phyloP scores from a whole-genome alignment of 345 rosid genomes.

The Pistacia atlantica region DNA sequence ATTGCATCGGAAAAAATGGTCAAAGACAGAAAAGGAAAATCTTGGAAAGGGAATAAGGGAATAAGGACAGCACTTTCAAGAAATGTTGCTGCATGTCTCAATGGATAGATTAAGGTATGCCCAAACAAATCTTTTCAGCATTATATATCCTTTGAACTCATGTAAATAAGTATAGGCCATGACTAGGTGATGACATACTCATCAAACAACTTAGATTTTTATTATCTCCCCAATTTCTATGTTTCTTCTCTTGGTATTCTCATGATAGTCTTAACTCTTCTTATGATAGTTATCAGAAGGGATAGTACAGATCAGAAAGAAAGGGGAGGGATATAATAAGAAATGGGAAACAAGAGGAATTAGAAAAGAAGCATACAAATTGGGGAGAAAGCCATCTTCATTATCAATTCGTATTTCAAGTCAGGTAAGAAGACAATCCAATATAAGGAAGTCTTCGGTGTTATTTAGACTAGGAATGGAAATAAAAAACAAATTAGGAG shows the following conservation, averaged over 20 bases:
- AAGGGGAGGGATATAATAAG: too few relatives aligned
- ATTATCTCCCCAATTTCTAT: too few relatives aligned
- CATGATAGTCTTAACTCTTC: too few relatives aligned
- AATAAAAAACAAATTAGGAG: not conserved
- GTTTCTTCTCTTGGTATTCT: too few relatives aligned
- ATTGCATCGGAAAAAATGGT: slow-evolving; percentile 20
- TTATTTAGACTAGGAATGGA: not conserved
- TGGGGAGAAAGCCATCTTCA: too few relatives aligned
- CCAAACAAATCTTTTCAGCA: not conserved
- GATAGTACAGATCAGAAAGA: too few relatives aligned
- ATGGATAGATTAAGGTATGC: slow-evolving; percentile 62
- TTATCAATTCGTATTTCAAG: too few relatives aligned
- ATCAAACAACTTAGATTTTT: not conserved
- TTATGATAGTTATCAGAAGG: too few relatives aligned
- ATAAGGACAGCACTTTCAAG: slow-evolving; percentile 83
- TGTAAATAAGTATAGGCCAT: not conserved
- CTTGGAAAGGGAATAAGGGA: slow-evolving; percentile 72
- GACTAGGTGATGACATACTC: not conserved
- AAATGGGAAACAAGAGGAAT: too few relatives aligned
- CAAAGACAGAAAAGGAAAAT: slow-evolving; percentile 58
- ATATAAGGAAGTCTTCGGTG: too few relatives aligned
- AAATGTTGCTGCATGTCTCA: slow-evolving; percentile 56
- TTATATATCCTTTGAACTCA: slow-evolving; percentile 10
- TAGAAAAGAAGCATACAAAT: too few relatives aligned
- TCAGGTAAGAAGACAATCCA: too few relatives aligned